A percentile compares a stretch with the other conserved stretches of the same genome.
These are phyloP conservation scores for Centrapalus pauciflorus DNA, from an alignment of 129 eudicot species.

Conservation along the genomic window DNA sequence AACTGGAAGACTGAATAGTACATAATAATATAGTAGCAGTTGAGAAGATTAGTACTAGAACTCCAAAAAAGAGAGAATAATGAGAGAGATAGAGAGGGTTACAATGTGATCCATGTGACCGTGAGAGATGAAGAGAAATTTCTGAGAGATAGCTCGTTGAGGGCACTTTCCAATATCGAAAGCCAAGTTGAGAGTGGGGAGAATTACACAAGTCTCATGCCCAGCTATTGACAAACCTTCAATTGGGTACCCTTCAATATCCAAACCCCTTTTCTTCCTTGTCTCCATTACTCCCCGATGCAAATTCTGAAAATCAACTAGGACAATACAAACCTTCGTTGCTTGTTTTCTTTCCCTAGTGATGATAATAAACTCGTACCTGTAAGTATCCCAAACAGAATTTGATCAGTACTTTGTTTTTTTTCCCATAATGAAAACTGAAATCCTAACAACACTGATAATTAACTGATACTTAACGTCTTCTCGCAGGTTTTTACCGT, in stretches of 20 bases:
- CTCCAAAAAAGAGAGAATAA: not conserved
- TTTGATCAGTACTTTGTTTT: constrained; percentile 3
- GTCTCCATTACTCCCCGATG: constrained; percentile 21
- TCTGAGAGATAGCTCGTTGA: constrained; percentile 76
- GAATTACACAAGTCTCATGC: constrained; percentile 80
- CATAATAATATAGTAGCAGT: not conserved
- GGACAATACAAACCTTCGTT: not conserved
- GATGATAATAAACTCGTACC: not conserved
- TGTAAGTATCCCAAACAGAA: constrained; percentile 1
- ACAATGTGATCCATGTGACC: constrained; percentile 99
- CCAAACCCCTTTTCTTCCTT: constrained; percentile 46
- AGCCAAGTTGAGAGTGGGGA: constrained; percentile 68
- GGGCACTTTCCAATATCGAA: constrained; percentile 97
- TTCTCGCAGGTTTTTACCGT: no score
- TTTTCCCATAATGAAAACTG: not conserved
- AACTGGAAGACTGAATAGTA: not conserved
- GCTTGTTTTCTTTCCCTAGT: constrained; percentile 4
- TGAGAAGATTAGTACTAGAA: not conserved
- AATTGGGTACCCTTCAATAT: constrained; percentile 61
- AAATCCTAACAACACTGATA: not conserved
- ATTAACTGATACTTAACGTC: not conserved
- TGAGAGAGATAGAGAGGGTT: constrained; percentile 3
- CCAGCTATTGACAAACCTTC: constrained; percentile 95
- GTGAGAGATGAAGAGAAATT: constrained; percentile 89
- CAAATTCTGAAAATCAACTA: not conserved